Evolutionary conservation across 441 rosid genomes (phyloP), one percentile per base, ranked within the genome.

Genomic region (Gossypium aridum): DNA sequence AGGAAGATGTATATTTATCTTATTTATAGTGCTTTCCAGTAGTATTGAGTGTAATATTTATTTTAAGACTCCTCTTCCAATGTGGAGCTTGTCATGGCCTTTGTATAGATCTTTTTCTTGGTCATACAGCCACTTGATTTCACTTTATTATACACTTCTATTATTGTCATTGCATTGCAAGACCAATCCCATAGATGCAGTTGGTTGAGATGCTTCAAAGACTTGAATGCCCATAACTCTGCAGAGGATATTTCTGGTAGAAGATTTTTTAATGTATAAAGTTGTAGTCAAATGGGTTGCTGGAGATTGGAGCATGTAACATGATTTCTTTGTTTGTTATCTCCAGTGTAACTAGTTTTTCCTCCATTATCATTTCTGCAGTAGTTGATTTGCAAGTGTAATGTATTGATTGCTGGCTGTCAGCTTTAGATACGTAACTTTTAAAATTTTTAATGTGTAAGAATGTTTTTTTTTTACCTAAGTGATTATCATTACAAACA

Each of bases 151-250:
- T 62, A 62, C 43, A 54, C 10, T 67, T 47, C 13, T 4, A 53
- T 70, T 17, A 25, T 26, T 51, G 25, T 70, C 73, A 17, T 54
- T 69, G 43, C 72, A 28, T 70, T 14, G 47, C 61, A 28, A 70
- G 63, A 70, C 54, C n/a, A 47, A 53, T 70, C 37, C 37, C 22
- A 22, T 53, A 25, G 54, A 45, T 14, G 10, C 9, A 16, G 25
- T 37, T 19, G 14, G 47, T 64, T 64, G 14, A 64, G 51, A 64
- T 51, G 45, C 72, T 51, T 68, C 43, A 49, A 16, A 47, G 16
- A 49, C 43, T 26, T 67, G 22, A 54, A 67, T 47, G 59, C 59
- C 20, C 37, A 49, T 49, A 10, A 67, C 51, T 49, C 14, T 47
- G 4, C 1, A n/a, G 39, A 68, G 72, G 59, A 25, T 68, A 49